Conservation (phyloP, 352 stramenopile genomes). For the Phytophthora fragariaefolia region DNA sequence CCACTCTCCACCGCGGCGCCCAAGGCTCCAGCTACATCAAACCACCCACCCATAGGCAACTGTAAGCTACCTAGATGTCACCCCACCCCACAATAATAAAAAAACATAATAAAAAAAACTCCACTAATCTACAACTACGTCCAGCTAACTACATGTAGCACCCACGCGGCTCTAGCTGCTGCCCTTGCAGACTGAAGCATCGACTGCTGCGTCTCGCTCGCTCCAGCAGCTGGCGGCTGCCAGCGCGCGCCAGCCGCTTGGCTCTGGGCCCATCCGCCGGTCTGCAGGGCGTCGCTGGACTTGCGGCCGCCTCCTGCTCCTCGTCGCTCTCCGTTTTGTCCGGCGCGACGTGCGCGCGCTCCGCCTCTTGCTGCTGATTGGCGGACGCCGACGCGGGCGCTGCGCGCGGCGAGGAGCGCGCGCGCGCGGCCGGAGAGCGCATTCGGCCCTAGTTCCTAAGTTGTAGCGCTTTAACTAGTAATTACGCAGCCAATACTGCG, state of each 20-base stretch:
- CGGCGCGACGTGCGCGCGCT: not conserved
- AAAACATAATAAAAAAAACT: not conserved
- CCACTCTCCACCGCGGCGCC: not conserved
- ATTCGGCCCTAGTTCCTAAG: slow-evolving; percentile 5
- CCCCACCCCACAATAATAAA: too few relatives aligned
- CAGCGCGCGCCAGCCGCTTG: slow-evolving; percentile 13
- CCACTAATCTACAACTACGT: not conserved
- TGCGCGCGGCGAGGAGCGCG: slow-evolving; percentile 7
- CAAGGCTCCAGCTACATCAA: not conserved
- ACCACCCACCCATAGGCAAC: not conserved
- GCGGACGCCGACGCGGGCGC: not conserved
- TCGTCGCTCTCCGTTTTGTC: slow-evolving; percentile 29
- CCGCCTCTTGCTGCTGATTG: slow-evolving; percentile 30
- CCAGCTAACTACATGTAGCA: too few relatives aligned
- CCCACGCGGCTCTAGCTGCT: slow-evolving; percentile 25
- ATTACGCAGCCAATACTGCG: slow-evolving; percentile 10
- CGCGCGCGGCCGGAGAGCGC: slow-evolving; percentile 13
- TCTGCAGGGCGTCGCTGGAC: slow-evolving; percentile 3
- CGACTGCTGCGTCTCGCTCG: slow-evolving; percentile 20
- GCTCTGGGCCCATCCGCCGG: not conserved
- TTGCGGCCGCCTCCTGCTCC: slow-evolving; percentile 6
- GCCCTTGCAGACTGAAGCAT: slow-evolving; percentile 22
- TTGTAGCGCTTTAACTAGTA: not conserved
- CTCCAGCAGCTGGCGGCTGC: slow-evolving; percentile 23
- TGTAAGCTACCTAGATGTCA: slow-evolving; percentile 9